These are phyloP conservation scores for Cairneyella variabilis DNA, from an alignment of 495 filamentous ascomycete species.

Conservation along the genomic window DNA sequence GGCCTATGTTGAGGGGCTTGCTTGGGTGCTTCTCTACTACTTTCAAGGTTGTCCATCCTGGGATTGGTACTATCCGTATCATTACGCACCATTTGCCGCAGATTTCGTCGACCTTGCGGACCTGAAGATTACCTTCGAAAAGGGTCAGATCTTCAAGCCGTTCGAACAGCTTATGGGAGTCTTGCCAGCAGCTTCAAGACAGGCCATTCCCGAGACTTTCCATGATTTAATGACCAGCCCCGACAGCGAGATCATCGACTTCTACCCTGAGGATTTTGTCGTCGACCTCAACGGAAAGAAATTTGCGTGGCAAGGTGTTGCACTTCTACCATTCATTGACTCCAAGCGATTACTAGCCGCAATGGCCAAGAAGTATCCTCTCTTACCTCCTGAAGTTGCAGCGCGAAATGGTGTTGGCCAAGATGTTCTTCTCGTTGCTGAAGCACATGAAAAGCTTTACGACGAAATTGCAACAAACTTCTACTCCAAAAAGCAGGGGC, in stretches of 20 bases:
- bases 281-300: constrained; percentile 97
- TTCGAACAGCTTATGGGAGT: constrained; percentile 99
- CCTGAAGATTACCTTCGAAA: constrained; percentile 76
- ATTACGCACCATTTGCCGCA: constrained; percentile 95
- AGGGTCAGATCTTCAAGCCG: constrained; percentile 81
- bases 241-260: constrained; percentile 90
- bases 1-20: constrained; percentile 92
- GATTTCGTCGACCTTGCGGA: constrained; percentile 86
- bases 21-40: constrained; percentile 97
- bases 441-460: constrained; percentile 70
- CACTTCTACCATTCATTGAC: constrained; percentile 92
- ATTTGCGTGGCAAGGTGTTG: constrained; percentile 96
- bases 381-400: constrained; percentile 72
- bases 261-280: constrained; percentile 92
- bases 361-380: constrained; percentile 76
- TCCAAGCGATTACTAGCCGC: constrained; percentile 80
- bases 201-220: constrained; percentile 84
- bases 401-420: constrained; percentile 75
- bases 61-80: constrained; percentile 98
- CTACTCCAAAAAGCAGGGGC: constrained; percentile 82
- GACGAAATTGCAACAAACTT: constrained; percentile 75
- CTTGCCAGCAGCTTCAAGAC: constrained; percentile 84
- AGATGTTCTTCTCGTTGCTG: constrained; percentile 81
- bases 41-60: constrained; percentile 97
- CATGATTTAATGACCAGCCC: constrained; percentile 81